Percentiles rank a stretch among this genome's conserved stretches.
These are phyloP conservation scores for Multifurca ochricompacta DNA, from an alignment of 768 basidiomycete genomes.

Conservation along the genomic window DNA sequence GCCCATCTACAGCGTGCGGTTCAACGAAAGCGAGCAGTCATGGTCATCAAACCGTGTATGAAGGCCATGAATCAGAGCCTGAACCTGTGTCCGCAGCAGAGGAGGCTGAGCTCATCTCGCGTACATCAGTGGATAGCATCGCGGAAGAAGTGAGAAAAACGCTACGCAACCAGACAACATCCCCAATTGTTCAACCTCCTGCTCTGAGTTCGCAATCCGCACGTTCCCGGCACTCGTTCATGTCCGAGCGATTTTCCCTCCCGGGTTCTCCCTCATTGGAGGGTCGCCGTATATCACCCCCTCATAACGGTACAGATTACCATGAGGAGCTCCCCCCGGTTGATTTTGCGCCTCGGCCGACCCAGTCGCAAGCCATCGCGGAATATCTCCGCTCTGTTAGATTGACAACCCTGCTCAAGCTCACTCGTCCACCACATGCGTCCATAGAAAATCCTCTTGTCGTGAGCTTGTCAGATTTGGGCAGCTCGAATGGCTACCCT, in stretches of 20 bases:
- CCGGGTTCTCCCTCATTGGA: conserved; percentile 9
- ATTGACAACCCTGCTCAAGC: conserved; percentile 72
- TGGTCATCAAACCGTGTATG: conserved; percentile 38
- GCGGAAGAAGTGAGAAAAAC: conserved; percentile 75
- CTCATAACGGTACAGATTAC: conserved; percentile 20
- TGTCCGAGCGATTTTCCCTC: conserved; percentile 16
- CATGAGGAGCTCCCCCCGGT: conserved; percentile 35
- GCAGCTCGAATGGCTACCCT: conserved; percentile 76
- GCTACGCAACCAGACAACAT: conserved; percentile 46
- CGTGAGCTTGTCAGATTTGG: conserved; percentile 92
- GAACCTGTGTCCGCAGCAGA: conserved; percentile 46
- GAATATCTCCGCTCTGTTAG: conserved; percentile 82
- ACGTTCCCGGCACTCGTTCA: conserved; percentile 22
- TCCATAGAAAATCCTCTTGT: conserved; percentile 65
- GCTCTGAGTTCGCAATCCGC: conserved; percentile 24
- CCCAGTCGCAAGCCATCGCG: conserved; percentile 66
- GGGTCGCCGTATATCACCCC: background rate
- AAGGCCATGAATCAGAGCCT: conserved; percentile 40
- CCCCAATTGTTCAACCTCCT: conserved; percentile 32
- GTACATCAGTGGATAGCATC: conserved; percentile 85
- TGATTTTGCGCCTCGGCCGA: conserved; percentile 36
- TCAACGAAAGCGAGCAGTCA: conserved; percentile 42
- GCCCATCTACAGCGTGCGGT: conserved; percentile 38
- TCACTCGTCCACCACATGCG: conserved; percentile 75
- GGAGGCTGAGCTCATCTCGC: conserved; percentile 57